Conservation (phyloP, 371 early-diverging fungal genomes). For the Nematocida sp. region DNA sequence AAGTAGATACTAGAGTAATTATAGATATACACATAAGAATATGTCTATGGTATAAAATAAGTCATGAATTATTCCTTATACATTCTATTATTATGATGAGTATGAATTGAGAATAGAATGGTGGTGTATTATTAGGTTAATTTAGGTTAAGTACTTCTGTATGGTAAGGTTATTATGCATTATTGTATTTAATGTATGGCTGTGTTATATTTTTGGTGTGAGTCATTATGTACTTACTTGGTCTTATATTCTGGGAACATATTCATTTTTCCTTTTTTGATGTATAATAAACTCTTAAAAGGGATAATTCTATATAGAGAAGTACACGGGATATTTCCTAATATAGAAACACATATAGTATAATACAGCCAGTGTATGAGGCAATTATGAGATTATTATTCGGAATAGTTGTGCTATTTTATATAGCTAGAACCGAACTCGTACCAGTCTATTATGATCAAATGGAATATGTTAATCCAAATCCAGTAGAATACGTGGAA, state of each 20-base stretch:
- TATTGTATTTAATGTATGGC: neutral
- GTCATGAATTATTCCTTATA: too few relatives aligned
- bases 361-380: neutral
- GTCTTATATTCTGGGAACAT: neutral
- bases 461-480: neutral
- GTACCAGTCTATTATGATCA: neutral
- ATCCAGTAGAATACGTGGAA: neutral
- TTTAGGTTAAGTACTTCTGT: neutral
- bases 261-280: constrained; percentile 17
- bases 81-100: too few relatives aligned
- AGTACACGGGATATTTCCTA: neutral
- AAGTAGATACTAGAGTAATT: too few relatives aligned
- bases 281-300: neutral
- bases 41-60: too few relatives aligned
- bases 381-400: neutral
- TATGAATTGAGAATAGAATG: neutral
- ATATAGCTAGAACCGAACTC: neutral
- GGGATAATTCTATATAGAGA: neutral
- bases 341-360: neutral
- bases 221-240: neutral
- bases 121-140: neutral
- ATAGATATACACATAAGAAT: too few relatives aligned
- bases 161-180: neutral
- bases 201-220: neutral
- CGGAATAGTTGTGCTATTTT: neutral